Evolutionary conservation across 1,284 basidiomycete genomes (phyloP).

Genomic region (Ganoderma resinaceum): DNA sequence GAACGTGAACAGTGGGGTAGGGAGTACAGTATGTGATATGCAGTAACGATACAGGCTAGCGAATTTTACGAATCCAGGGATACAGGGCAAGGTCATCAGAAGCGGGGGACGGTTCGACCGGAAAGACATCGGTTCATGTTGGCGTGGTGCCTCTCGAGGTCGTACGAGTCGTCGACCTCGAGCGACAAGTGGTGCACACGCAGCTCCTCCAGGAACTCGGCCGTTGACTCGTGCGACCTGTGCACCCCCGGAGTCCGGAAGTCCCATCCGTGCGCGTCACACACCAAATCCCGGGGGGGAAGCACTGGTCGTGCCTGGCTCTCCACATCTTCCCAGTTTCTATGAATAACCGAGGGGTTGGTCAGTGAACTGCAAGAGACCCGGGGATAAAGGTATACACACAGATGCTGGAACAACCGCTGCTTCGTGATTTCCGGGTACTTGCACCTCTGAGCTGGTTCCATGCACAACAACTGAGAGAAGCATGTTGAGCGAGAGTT

Average conservation of each 20-base stretch:
- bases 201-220: conserved; percentile 16
- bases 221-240: conserved; percentile 3
- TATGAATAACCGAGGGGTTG: neutral
- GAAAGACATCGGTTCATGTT: neutral
- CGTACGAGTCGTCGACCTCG: conserved; percentile 21
- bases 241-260: conserved; percentile 11
- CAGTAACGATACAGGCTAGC: neutral
- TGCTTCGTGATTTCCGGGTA: conserved; percentile 8
- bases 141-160: conserved; percentile 16
- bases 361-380: neutral
- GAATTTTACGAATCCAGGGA: neutral
- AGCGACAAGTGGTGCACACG: conserved; percentile 15
- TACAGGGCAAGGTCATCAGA: neutral
- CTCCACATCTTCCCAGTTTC: conserved; percentile 20
- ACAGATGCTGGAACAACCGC: conserved; percentile 12
- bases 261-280: conserved; percentile 16
- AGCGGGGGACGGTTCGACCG: neutral
- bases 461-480: conserved; percentile 15
- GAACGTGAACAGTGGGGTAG: neutral
- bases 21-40: neutral
- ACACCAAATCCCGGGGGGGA: neutral
- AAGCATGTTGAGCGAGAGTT: neutral
- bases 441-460: conserved; percentile 2
- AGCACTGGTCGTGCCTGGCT: neutral
- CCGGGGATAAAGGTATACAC: neutral